Evolutionary conservation across 345 rosid genomes (phyloP), one percentile per base, ranked within the genome.

Genomic region (Alliaria petiolata): DNA sequence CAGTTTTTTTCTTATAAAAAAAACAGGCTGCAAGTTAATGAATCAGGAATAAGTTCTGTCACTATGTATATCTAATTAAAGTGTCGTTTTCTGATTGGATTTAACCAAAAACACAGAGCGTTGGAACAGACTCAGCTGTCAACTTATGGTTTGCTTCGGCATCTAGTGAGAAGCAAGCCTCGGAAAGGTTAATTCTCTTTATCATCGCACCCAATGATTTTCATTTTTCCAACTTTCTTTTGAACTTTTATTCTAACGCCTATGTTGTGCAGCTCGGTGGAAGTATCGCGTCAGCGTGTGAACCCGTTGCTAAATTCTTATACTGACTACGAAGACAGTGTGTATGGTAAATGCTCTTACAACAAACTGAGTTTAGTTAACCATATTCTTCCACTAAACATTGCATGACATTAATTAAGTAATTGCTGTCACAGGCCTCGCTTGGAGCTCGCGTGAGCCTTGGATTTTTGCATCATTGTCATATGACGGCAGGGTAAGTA

Each of bases 391-490:
- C 3, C 46, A 14, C 26, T 33, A 60, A 56, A 72, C 52, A 8
- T 28, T 28, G 6, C 46, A 28, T 65, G 35, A 36, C 14, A 14
- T n/a, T 19, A 51, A 20, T 55, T 35, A 64, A 39, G 9, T 13
- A 25, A 49, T 40, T 40, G 46, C 14, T 49, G 15, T 56, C 16
- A 31, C 83, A 91, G 97, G 95, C 67, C 89, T 93, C 22, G 83
- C 95, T 62, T 91, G 97, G 98, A 91, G 97, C 82, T 81, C 83
- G 34, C 85, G 85, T 6, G 95, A 91, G 75, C 96, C 90, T 45
- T 91, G 92, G 91, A 84, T 91, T 49, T 93, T 87, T 74, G 95
- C 96, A 22, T 89, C 97, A 4, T 58, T 91, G 74, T 93, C 97
- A 15, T 93, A 91, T 63, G 97, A 93, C 80, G 97, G 98, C 70